Evolutionary conservation across 306 rosid genomes (phyloP).

Genomic region (Pterocarpus macrocarpus): DNA sequence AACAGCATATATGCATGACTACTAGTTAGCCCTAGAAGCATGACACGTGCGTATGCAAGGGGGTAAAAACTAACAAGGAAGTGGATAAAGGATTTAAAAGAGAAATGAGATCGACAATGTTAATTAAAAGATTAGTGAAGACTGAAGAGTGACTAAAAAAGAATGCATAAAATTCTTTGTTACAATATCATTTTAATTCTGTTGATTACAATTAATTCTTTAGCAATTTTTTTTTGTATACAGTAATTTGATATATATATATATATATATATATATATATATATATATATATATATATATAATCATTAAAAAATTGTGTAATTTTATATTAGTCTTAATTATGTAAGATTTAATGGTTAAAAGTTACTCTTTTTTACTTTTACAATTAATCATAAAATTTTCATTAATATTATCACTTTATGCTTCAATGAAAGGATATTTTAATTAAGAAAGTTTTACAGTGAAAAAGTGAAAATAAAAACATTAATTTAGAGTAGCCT

Average conservation of each 20-base stretch:
- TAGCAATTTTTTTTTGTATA: no score
- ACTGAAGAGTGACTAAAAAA: background rate
- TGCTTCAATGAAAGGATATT: background rate
- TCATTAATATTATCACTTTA: background rate
- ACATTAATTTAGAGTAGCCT: background rate
- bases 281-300: no score
- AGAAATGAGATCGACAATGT: background rate
- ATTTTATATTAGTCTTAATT: no score
- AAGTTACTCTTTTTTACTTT: no score
- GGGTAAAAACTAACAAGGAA: no score
- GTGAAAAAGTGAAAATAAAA: background rate
- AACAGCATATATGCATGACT: background rate
- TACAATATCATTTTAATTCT: background rate
- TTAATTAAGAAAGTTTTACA: no score
- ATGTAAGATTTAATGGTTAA: no score
- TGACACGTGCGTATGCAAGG: background rate
- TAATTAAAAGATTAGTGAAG: background rate
- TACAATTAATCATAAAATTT: background rate
- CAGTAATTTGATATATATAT: no score
- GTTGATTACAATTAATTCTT: background rate
- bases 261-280: no score
- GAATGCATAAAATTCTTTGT: background rate
- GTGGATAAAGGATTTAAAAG: conserved; percentile 2
- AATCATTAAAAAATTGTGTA: no score
- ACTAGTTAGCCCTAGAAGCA: conserved; percentile 1